Base-by-base conservation (phyloP, 202 grass and related monocot genomes). In the Carex arenaria region DNA sequence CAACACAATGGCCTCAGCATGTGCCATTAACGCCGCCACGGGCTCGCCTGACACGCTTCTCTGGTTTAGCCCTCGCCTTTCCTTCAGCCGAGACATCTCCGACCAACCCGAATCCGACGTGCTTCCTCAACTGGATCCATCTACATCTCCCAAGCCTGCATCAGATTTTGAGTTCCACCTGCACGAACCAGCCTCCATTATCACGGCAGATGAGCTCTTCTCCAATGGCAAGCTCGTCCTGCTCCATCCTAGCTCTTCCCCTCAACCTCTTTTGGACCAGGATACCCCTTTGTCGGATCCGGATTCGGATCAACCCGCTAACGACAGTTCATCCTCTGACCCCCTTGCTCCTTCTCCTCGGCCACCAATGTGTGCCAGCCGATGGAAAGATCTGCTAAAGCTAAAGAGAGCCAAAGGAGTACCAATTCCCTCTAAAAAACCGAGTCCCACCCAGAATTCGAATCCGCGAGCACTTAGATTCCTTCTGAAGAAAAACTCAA, bases 121-220 rank as follows among this genome's bases (percentile, higher is more conserved):
- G 22, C 70, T 61, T 26, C 57, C 22, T 38, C 72, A 17, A 22
- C 52, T 23, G 0, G 73, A 77, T 19, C 52, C 53, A 19, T 49
- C 54, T 0, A 40, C 66, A 1, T 80, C 61, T 0, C 80, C 62
- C 31, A 91, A 93, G 61, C 83, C 71, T 0, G 80, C 77, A 13
- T 64, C 88, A 0, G 95, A 98, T 64, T 98, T 98, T 85, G 95
- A 98, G 86, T 98, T 98, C 85, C 85, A 91, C 2, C 89, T 98
- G 63, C 89, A 83, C 1, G 88, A 85, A 14, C 80, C 92, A 0
- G 87, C 87, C 0, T 90, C 88, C 57, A 93, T 98, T 85, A 93
- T 95, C 22, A 90, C 95, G 0, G 95, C 95, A 34, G 95, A 98
- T 40, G 91, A 98, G 85, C 89, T 98, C 47, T 95, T 98, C 86